Conservation (phyloP, 768 basidiomycete genomes). For the Porpolomopsis calyptriformis region DNA sequence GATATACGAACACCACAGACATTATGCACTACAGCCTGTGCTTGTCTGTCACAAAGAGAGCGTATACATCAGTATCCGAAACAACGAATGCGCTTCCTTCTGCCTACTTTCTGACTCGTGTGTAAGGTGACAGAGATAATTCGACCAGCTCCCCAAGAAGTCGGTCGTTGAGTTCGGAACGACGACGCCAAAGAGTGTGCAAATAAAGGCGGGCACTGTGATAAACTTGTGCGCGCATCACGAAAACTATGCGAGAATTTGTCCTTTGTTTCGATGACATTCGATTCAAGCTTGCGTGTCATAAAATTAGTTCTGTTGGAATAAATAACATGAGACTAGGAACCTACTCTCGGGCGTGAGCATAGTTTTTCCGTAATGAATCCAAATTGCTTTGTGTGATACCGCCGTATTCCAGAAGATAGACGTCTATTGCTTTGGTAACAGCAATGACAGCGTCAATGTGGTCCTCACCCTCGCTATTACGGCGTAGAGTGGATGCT, state of each 20-base stretch:
- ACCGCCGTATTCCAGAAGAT: conserved; percentile 55
- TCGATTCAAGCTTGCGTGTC: conserved; percentile 42
- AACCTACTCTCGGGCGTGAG: conserved; percentile 50
- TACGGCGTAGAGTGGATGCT: conserved; percentile 49
- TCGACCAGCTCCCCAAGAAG: conserved; percentile 60
- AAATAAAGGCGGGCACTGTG: conserved; percentile 68
- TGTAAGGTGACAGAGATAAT: conserved; percentile 71
- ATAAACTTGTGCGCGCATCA: conserved; percentile 73
- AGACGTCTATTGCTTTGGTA: conserved; percentile 64
- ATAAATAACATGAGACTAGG: neutral
- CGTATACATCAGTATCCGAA: neutral
- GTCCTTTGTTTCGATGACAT: conserved; percentile 63
- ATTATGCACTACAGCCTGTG: conserved; percentile 54
- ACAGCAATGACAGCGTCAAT: conserved; percentile 76
- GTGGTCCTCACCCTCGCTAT: conserved; percentile 64
- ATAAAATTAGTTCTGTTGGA: neutral
- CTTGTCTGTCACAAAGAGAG: conserved; percentile 36
- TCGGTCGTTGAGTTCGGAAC: conserved; percentile 63
- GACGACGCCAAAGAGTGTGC: conserved; percentile 63
- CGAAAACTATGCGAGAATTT: conserved; percentile 61
- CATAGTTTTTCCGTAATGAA: conserved; percentile 55
- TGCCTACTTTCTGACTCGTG: conserved; percentile 59
- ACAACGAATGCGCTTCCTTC: neutral
- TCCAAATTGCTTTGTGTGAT: conserved; percentile 49
- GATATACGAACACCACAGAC: conserved; percentile 46